Base-by-base conservation (phyloP, 2,329 filamentous ascomycete genomes). In the Colletotrichum eremochloae region DNA sequence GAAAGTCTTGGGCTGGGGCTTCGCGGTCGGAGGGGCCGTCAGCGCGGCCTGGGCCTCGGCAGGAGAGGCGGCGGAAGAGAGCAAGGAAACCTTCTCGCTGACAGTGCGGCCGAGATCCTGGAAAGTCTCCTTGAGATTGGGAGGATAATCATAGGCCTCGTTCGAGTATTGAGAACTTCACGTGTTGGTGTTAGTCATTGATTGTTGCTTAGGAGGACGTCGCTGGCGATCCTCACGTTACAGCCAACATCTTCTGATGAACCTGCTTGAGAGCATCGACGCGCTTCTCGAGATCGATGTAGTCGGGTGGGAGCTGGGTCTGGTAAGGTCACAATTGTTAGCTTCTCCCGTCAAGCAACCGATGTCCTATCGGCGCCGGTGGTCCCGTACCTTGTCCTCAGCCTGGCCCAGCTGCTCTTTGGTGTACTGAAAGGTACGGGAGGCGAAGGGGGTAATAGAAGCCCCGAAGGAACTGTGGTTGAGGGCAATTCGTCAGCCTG, bases 1-100 rank as follows among this genome's bases (percentile, higher is more conserved):
- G 86, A 99, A 98, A 55, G 96, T 99, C 90, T 98, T 99, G 79
- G 96, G 96, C 86, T 98, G 96, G 61, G 96, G 95, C 88, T 98
- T 97, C 75, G 94, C 94, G 74, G 92, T 90, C 8, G 95, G 94
- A 69, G 95, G 94, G 44, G 96, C 95, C 61, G 94, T 96, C 79
- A 99, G 88, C 75, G 96, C 96, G 61, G 95, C 94, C 86, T 98
- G 95, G 62, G 96, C 96, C 86, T 99, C 96, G 76, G 94, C 92
- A 63, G 96, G 94, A 55, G 92, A 93, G 58, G 92, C 92, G 72
- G 96, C 96, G 76, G 92, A 91, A 53, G 95, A 97, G 71, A 99
- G 91, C 52, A 98, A 93, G 74, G 90, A 87, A 75, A 98, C 95
- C 86, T 98, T 99, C 84, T 98, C 96, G 81, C 93, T 92, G 79